Base-by-base conservation (phyloP, 2,329 filamentous ascomycete species). In the Apiospora malaysiana region DNA sequence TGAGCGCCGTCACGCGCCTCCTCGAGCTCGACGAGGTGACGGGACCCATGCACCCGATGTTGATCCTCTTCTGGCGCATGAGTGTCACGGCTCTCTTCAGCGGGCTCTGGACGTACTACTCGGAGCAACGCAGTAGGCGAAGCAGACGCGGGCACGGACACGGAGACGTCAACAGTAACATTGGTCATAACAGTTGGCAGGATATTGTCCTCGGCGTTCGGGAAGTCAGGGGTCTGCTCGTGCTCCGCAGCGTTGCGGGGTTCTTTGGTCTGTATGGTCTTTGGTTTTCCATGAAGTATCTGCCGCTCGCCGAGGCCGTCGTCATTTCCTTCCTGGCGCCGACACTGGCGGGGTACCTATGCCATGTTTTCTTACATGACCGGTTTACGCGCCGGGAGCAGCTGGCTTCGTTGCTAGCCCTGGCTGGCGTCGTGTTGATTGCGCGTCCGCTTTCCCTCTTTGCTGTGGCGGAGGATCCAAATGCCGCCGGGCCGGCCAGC, bases 321-420 rank as follows among this genome's bases (percentile, higher is more conserved):
- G 94, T 97, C 45, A 92, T 98, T 69, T 96, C 94, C 10, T 98
- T 97, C 78, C 86, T 97, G 7, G 89, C 92, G 0, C 95, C 95
- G 0, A 92, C 91, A 18, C 85, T 97, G 7, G 89, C 93, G 25
- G 94, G 93, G 71, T 94, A 95, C 83, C 87, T 92, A 23, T 97
- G 94, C 79, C 94, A 92, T 46, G 84, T 94, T 70, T 82, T 95
- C 47, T 82, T 91, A 23, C 88, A 90, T 68, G 94, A 97, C 76
- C 92, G 92, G 0, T 97, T 95, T 78, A 94, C 93, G 1, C 86
- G 89, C 32, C 88, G 88, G 51, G 94, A 97, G 79, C 92, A 94
- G 79, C 84, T 95, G 2, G 94, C 92, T 0, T 93, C 90, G 0
- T 79, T 94, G 2, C 80, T 97, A 27, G 95, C 94, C 4, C 84